Base-by-base conservation (phyloP, 352 stramenopile genomes). In the Phytopythium helicoides region DNA sequence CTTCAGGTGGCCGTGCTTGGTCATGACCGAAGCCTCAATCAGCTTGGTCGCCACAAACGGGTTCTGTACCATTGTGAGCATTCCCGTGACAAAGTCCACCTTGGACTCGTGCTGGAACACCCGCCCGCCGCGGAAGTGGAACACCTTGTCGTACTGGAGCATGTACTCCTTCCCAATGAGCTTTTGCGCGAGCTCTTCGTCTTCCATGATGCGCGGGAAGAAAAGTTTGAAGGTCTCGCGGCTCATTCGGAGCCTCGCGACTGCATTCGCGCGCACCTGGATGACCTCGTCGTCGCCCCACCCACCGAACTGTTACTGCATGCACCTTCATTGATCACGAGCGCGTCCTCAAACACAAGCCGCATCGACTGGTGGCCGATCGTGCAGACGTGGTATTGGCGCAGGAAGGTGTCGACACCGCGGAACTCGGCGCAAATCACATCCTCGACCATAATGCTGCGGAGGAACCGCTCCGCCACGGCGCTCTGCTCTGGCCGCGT, bases 111-210 rank as follows among this genome's bases (percentile, higher is more conserved):
- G 73, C 56, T 87, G 75, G 52, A 84, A 84, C 16, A 89, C 62
- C 23, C 56, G 56, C 1, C 68, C 66, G 36, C 61, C 45, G 18
- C 62, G 48, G 45, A 89, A 85, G 41, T 89, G 75, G 49, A 89
- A 87, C 4, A 85, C 73, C 48, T 87, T 89, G 56, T 87, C 73
- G 62, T 89, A 87, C 52, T 80, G 68, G 22, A 88, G 66, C 36
- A 58, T 52, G 47, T 87, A 87, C 52, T 78, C 66, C 28, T 80
- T 76, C 28, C 75, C 78, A 28, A 87, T 81, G 12, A 88, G 60
- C 44, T 62, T 45, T 47, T 88, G 74, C 8, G 64, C 55, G 33
- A 86, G 64, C 33, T 48, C 53, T 60, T 88, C 77, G 47, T 88
- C 77, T 1, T 64, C 48, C 36, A 81, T 69, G 37, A 88, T 74